These are phyloP conservation scores for Epithemia pelagica DNA, from an alignment of 108 stramenopile species.

Conservation along the genomic window DNA sequence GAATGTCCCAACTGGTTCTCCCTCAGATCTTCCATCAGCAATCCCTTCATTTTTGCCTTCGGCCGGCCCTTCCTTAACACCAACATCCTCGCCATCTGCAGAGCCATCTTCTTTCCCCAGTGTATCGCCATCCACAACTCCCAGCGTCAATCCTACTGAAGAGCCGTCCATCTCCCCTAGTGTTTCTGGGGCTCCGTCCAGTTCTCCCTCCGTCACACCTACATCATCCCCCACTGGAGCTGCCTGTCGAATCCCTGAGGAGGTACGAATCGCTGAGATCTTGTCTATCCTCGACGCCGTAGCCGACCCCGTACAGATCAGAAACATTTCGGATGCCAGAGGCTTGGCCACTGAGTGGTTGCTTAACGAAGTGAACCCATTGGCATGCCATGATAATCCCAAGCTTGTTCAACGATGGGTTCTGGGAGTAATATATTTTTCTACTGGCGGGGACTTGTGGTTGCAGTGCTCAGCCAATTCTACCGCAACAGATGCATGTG, in stretches of 20 bases:
- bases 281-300: constrained; percentile 13
- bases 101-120: not conserved
- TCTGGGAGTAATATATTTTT: constrained; percentile 68
- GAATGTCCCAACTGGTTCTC: too few species aligned
- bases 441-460: constrained; percentile 60
- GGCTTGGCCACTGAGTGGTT: constrained; percentile 39
- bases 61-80: too few species aligned
- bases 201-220: constrained; percentile 3
- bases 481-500: constrained; percentile 23
- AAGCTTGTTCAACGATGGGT: constrained; percentile 61
- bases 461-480: constrained; percentile 24
- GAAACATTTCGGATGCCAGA: constrained; percentile 24
- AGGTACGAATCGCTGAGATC: constrained; percentile 21
- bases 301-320: constrained; percentile 14
- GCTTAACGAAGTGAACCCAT: constrained; percentile 19
- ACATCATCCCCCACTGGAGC: not conserved
- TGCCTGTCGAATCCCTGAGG: constrained; percentile 14
- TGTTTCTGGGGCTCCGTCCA: not conserved
- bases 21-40: too few species aligned
- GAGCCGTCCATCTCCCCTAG: not conserved
- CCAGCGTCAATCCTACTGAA: constrained; percentile 8
- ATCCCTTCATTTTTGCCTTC: too few species aligned
- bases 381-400: constrained; percentile 26
- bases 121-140: constrained; percentile 9
- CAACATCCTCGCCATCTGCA: too few species aligned